Evolutionary conservation across 2,329 filamentous ascomycete genomes (phyloP), one percentile per base, ranked within the genome.

Genomic region (Verticillium tricorpus): DNA sequence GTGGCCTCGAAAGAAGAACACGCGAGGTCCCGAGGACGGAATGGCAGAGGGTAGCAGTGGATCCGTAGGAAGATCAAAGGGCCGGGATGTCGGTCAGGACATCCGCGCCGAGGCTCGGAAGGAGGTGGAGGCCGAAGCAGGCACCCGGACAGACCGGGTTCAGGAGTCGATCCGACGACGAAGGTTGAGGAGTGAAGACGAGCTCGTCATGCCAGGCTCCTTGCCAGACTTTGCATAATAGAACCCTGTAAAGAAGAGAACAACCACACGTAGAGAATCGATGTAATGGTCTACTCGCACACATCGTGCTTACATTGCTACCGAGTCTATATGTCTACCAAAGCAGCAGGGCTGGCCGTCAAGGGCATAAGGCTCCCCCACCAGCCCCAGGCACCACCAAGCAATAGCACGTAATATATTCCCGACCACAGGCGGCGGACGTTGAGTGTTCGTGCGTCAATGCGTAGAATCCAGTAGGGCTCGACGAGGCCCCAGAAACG

Each of bases 1-100:
- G 63, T 96, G 92, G 92, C 92, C 92, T 1, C 80, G 91, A 56
- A 94, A 93, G 79, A 89, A 87, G 78, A 96, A 93, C 68, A 93
- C 91, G 0, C 80, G 91, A 31, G 91, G 90, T 5, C 89, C 89
- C 1, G 88, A 89, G 22, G 87, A 89, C 25, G 75, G 76, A 3
- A 74, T 82, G 34, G 74, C 79, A 5, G 82, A 82, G 7, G 45
- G 40, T 40, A 75, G 72, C 45, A 73, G 72, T n/a, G 72, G 75
- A 5, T 83, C 83, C 9, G 74, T 82, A n/a, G 77, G 82, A 55
- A 81, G 84, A 58, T 75, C 77, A 6, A 86, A 82, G 69, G 82
- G 84, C 19, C 83, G 81, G 56, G 85, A 87, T 35, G 71, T 80
- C 15, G 76, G 77, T 19, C 79, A 78, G 37, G 82, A 85, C 57